Evolutionary conservation across 2,329 filamentous ascomycete genomes (phyloP).

Genomic region (Nigrospora sphaerica): DNA sequence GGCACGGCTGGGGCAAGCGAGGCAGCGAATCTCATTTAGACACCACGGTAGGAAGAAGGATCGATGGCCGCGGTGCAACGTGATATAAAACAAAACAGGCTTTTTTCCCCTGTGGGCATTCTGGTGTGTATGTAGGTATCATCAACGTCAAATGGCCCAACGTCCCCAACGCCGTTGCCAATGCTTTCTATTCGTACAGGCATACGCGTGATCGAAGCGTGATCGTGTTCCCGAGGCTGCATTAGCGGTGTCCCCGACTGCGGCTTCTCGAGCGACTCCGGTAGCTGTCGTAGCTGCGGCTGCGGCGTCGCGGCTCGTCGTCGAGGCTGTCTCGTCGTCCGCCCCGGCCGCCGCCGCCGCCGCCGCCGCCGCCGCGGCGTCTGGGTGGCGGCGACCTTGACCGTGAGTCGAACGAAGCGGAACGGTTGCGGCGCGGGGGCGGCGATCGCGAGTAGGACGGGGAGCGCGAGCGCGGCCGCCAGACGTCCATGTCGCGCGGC

Average conservation of each 20-base stretch:
- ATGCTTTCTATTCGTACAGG: no score
- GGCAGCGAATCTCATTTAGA: no score
- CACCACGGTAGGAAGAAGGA: no score
- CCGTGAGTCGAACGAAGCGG: slow-evolving; percentile 38
- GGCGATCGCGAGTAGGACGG: slow-evolving; percentile 31
- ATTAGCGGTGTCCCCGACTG: slow-evolving; percentile 25
- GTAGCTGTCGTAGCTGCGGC: slow-evolving; percentile 41
- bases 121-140: no score
- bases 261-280: slow-evolving; percentile 31
- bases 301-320: slow-evolving; percentile 31
- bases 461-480: slow-evolving; percentile 50
- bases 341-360: slow-evolving; percentile 13
- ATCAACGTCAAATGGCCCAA: no score
- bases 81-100: no score
- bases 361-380: slow-evolving; percentile 19
- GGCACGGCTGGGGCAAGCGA: no score
- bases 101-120: no score
- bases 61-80: no score
- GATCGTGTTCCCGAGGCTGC: no score
- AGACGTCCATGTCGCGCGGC: slow-evolving; percentile 43
- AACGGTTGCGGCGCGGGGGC: slow-evolving; percentile 33
- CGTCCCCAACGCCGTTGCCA: no score
- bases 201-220: no score
- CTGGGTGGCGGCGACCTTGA: slow-evolving; percentile 32
- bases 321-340: slow-evolving; percentile 23